Evolutionary conservation across 2,329 filamentous ascomycete species (phyloP), one percentile per base, ranked within the genome.

Genomic region (Incumbomyces delicatus): DNA sequence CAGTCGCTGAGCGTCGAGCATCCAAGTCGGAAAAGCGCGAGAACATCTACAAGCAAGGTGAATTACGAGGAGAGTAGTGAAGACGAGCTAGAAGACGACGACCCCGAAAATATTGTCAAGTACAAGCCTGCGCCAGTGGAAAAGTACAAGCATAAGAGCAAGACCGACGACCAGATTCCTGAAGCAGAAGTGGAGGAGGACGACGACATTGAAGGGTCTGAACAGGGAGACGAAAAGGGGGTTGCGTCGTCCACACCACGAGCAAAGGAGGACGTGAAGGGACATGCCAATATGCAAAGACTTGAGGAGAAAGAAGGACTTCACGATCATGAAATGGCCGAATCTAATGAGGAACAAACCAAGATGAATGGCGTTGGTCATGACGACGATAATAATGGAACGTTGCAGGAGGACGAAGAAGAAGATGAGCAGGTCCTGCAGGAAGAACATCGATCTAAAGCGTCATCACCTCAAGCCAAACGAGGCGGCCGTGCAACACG

Each of bases 31-130:
- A 67, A 62, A 50, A 73, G 63, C 52, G 64, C 56, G 47, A 62
- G 65, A 44, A 63, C 60, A 16, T 58, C 58, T 4, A 58, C 57
- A 10, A 61, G 61, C 18, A 58, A 58, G 12, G 60, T 71, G 50
- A 69, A 63, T 50, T 70, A 71, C 50, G 65, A 60, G 4, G 69
- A 73, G 46, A 64, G 61, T 16, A 65, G 67, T 49, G 70, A 65
- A 36, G 66, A 67, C 30, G 67, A 70, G 31, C 66, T 70, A 44
- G 66, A 70, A 59, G 60, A 63, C 31, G 61, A 66, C 33, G 62
- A 48, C 12, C 37, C 47, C 31, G 33, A 53, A 42, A 36, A 47
- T 47, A 30, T 40, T 40, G n/a, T 20, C 13, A 31, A 59, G 57
- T 58, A 66, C 30, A 63, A 49, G 52, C 58, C 13, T 47, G 59